These are phyloP conservation scores for Carex arenaria DNA, from an alignment of 202 grass and related monocot genomes.

Conservation along the genomic window DNA sequence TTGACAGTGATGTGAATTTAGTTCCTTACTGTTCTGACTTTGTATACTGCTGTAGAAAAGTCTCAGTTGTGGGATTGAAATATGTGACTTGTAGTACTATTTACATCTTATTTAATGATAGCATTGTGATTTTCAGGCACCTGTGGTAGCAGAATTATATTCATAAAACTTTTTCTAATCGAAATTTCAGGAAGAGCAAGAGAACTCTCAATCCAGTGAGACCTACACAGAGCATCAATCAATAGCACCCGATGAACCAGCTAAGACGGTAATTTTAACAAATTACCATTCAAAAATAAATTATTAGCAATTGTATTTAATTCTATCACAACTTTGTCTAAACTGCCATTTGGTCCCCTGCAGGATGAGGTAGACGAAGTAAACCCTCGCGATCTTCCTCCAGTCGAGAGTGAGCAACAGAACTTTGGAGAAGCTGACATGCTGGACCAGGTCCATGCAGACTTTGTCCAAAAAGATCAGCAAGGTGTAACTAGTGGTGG, in stretches of 20 bases:
- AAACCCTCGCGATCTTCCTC: not conserved
- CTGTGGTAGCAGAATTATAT: not conserved
- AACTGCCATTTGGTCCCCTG: not conserved
- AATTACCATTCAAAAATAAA: not conserved
- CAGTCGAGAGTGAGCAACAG: conserved; percentile 6
- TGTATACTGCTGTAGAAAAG: not conserved
- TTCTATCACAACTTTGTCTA: not conserved
- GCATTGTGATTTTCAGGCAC: not conserved
- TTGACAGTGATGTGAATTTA: not conserved
- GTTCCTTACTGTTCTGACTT: not conserved
- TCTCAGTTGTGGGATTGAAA: not conserved
- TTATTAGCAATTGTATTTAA: not conserved
- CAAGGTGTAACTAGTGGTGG: not conserved
- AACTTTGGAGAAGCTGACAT: conserved; percentile 9
- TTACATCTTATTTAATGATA: not conserved
- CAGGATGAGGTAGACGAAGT: conserved; percentile 6
- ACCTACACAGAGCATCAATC: conserved; percentile 11
- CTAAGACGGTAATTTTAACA: conserved; percentile 10
- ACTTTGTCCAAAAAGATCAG: conserved; percentile 8
- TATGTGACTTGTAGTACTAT: not conserved
- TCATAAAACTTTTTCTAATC: not conserved
- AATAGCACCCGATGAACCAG: conserved; percentile 5
- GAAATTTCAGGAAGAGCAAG: conserved; percentile 19
- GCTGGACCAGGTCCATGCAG: conserved; percentile 10
- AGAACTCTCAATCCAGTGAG: conserved; percentile 24